Base-by-base conservation (phyloP, 2,329 filamentous ascomycete species). In the Trichophyton rubrum region DNA sequence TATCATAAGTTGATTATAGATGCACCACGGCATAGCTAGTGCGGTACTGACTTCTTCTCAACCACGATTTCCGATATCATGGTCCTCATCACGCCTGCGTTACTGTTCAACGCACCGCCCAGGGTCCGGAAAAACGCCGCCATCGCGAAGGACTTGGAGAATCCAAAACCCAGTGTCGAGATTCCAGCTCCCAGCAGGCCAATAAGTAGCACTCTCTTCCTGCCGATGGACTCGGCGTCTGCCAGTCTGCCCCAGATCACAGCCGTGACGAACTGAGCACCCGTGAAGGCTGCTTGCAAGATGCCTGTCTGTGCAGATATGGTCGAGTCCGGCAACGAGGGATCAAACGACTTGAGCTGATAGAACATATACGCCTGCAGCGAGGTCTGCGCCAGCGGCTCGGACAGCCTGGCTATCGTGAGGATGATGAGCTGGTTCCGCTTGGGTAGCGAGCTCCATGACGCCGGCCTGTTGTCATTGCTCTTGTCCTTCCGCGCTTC, bases 361-460 rank as follows among this genome's bases (percentile, higher is more conserved):
- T 92, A 95, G 74, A 89, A 95, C 78, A 95, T 85, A 73, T 95
- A 95, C 1, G 87, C 82, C 72, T 87, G 82, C 7, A 90, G 73
- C 11, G 85, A 89, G 0, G 88, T 90, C 69, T 93, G 88, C 0
- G 89, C 87, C 40, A 95, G 76, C 2, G 90, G 90, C 70, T 95
- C 90, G 9, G 87, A 89, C 22, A 95, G 77, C 30, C 90, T 84
- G 7, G 89, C 86, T 51, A 95, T 75, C 0, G 87, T 90, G 57
- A 95, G 79, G 61, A 95, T 85, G 33, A 86, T 75, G 20, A 95
- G 80, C 73, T 95, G 90, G 53, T 83, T 79, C 72, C 90, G 95
- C 61, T 82, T 80, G 0, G 90, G 90, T 0, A 95, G 77, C 11
- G 87, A 84, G 45, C 76, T 76, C 89, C 88, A 93, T 62, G 84